Base-by-base conservation (phyloP, 176 grass and related monocot species). In the Saccharum spontaneum region DNA sequence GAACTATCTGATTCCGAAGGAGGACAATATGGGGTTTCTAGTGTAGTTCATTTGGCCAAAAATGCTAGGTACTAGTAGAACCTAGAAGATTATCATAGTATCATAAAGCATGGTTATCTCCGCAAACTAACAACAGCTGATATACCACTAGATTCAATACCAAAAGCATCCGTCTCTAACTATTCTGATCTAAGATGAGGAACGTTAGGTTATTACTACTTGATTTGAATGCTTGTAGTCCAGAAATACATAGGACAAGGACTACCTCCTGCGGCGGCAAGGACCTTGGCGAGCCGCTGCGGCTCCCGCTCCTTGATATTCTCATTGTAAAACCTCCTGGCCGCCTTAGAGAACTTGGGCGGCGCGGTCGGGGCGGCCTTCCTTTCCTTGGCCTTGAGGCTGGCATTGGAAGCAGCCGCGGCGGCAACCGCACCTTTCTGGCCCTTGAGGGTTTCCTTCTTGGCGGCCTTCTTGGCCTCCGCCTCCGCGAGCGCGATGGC, bases 281-380 rank as follows among this genome's bases (percentile, higher is more conserved):
- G 89, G 84, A 88, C 88, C 36, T 98, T 98, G 66, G 90, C 92
- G 8, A 98, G 90, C 17, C 96, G 80, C 82, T 94, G 89, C 40
- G 85, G 82, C 77, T 90, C 83, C 8, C 28, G 8, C 66, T 94
- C 91, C 73, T 54, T 65, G 60, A 98, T 85, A 39, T 94, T 90
- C 81, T 95, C 90, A 65, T 95, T 95, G 81, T 98, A 98, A 83
- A 94, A 98, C 78, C 96, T 86, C 72, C 96, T 95, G 2, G 93
- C 93, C 3, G 96, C 96, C 91, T 98, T 98, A 18, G 96, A 95
- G 82, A 95, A 95, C 73, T 94, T 95, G 44, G 93, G 93, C 12
- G 86, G 78, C 38, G 44, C 73, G 7, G 91, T n/a, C n/a, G 79
- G 83, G 61, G 61, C 67, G 13, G 39, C 14, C 37, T 86, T 92